Conservation (phyloP, 805 yeast genomes). For the Kuraishia borneana region DNA sequence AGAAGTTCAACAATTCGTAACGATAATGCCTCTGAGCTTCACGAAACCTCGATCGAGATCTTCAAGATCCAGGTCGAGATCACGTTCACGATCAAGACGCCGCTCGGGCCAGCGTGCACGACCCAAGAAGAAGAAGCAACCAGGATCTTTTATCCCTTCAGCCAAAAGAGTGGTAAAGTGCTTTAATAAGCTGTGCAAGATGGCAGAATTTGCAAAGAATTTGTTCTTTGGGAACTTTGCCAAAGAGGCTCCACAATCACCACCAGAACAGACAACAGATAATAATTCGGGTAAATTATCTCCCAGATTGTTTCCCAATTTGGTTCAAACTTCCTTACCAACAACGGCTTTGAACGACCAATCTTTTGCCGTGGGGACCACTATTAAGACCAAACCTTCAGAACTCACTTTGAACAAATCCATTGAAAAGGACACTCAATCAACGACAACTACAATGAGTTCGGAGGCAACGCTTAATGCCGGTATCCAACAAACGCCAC, state of each 20-base stretch:
- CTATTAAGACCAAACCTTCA: conserved; percentile 26
- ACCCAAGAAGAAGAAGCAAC: too few species aligned
- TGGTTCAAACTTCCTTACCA: conserved; percentile 41
- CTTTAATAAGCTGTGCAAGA: conserved; percentile 7
- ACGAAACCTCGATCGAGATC: too few species aligned
- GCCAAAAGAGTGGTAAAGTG: too few species aligned
- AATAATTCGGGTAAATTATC: conserved; percentile 3
- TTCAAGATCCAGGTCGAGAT: too few species aligned
- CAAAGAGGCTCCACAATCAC: conserved; percentile 9
- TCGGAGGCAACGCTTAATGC: conserved; percentile 14
- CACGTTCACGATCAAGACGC: too few species aligned
- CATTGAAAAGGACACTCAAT: conserved; percentile 6
- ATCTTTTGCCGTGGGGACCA: conserved; percentile 61
- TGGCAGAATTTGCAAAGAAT: conserved; percentile 29
- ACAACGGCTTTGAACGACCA: conserved; percentile 59
- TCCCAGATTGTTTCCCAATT: conserved; percentile 18
- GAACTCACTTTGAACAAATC: conserved; percentile 18
- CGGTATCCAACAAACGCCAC: conserved; percentile 28
- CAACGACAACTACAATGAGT: background rate
- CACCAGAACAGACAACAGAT: background rate
- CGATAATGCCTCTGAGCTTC: too few species aligned
- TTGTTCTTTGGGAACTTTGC: conserved; percentile 20
- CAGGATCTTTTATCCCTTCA: too few species aligned
- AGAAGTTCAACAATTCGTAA: too few species aligned
- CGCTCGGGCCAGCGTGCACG: too few species aligned